phyloP scores from a whole-genome alignment of 2,329 filamentous ascomycete genomes.

The Fusarium austroafricanum region DNA sequence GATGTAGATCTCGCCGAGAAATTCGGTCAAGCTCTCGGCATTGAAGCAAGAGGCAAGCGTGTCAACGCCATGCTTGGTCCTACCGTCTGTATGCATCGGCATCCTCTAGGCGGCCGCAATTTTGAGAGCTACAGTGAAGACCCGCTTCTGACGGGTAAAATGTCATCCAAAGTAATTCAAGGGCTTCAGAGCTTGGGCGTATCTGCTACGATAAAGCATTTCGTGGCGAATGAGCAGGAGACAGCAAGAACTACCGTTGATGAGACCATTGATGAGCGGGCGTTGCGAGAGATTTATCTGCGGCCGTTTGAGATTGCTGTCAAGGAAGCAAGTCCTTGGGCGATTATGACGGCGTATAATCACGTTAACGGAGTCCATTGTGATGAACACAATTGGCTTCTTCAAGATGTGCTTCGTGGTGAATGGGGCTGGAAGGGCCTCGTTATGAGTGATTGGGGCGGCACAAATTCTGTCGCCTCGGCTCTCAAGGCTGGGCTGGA shows the following conservation, averaged over 20 bases:
- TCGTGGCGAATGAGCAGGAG: constrained; percentile 58
- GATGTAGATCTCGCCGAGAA: constrained; percentile 67
- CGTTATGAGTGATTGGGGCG: constrained; percentile 62
- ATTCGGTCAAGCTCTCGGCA: constrained; percentile 68
- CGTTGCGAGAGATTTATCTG: constrained; percentile 56
- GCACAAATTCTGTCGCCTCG: constrained; percentile 50
- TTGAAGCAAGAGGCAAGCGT: constrained; percentile 67
- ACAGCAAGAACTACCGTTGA: constrained; percentile 48
- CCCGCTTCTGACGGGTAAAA: constrained; percentile 58
- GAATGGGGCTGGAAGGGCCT: constrained; percentile 60
- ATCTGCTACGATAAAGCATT: constrained; percentile 60
- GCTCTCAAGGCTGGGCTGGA: constrained; percentile 49
- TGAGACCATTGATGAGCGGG: constrained; percentile 47
- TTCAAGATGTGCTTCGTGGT: constrained; percentile 54
- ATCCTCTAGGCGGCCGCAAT: constrained; percentile 60
- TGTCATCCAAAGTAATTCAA: constrained; percentile 57
- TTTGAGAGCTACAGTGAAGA: constrained; percentile 63
- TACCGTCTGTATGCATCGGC: constrained; percentile 62
- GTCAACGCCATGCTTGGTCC: constrained; percentile 79
- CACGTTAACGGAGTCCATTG: constrained; percentile 59
- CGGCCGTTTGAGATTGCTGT: constrained; percentile 59
- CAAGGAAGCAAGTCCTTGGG: constrained; percentile 55
- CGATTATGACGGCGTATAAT: constrained; percentile 61
- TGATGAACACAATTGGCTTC: constrained; percentile 54
- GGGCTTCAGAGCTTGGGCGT: constrained; percentile 58